Base-by-base conservation (phyloP, 2,329 filamentous ascomycete genomes). In the Alternaria tenuissima region DNA sequence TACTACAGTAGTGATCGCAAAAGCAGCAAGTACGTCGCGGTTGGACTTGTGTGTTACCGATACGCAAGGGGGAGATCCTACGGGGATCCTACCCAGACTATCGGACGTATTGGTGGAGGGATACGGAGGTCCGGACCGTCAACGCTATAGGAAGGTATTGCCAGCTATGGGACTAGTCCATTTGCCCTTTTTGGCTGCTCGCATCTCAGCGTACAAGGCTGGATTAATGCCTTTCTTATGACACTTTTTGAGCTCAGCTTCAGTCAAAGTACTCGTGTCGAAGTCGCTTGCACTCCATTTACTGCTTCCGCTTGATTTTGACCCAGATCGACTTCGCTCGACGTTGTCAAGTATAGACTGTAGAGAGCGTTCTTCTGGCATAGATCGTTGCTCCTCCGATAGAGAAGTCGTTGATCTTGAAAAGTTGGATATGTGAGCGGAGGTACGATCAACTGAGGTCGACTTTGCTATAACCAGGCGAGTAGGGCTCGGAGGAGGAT, bases 201-300 rank as follows among this genome's bases (percentile, higher is more conserved):
- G 80, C 81, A 83, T 83, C 68, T 84, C 81, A 14, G 80, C 77
- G 61, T 80, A 83, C 49, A 83, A 61, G 9, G 78, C 73, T 14
- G 81, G 81, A 59, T 83, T 82, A 63, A 83, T 80, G 1, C 81
- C 81, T 65, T 83, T 84, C 67, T 81, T 81, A 65, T 75, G 72
- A 67, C 81, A 75, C 63, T 81, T 82, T 58, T 78, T 77, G 43
- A 82, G 69, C 46, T 83, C 78, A 53, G 79, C 76, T 11, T 78
- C 74, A 26, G 73, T 79, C 58, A 82, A 57, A 7, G 63, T 62
- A 56, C 74, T 78, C 14, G 68, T 78, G 55, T 81, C 79, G 44
- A 73, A 78, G n/a, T 74, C 72, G 49, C 78, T 81, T 32, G 78
- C 72, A 38, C 70, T 76, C 79, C 79, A 82, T n/a, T 76, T 73